Conservation (phyloP, 2,329 filamentous ascomycete species). For the Stenocarpella maydis region DNA sequence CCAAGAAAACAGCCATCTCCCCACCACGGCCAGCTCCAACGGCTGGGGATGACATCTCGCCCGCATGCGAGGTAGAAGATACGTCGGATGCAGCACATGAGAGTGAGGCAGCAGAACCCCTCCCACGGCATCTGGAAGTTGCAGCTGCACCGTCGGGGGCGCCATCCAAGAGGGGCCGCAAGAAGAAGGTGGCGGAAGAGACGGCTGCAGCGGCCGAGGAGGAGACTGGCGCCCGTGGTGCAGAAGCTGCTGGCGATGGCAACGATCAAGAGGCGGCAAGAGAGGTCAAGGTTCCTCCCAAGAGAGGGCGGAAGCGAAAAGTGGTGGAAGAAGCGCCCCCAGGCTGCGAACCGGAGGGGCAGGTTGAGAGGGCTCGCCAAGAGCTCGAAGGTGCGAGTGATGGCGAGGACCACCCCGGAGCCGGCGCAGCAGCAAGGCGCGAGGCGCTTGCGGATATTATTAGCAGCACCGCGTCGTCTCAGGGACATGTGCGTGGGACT, state of each 20-base stretch:
- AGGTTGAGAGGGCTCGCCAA: background rate
- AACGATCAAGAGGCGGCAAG: background rate
- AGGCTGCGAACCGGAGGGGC: background rate
- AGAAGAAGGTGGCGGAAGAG: slow-evolving; percentile 26
- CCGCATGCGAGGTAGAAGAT: slow-evolving; percentile 5
- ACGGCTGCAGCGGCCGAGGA: background rate
- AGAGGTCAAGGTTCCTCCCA: slow-evolving; percentile 11
- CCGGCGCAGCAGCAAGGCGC: background rate
- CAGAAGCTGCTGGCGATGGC: background rate
- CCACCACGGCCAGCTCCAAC: slow-evolving; percentile 29
- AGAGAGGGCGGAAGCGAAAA: slow-evolving; percentile 31
- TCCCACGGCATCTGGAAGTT: background rate
- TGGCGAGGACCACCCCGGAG: background rate
- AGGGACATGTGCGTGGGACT: background rate
- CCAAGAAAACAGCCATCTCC: slow-evolving; percentile 47
- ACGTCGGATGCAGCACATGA: background rate
- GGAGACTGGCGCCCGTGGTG: background rate
- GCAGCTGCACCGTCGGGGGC: background rate
- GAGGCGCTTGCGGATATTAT: slow-evolving; percentile 32
- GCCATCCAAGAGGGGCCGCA: slow-evolving; percentile 30
- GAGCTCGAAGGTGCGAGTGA: background rate
- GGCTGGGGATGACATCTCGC: background rate
- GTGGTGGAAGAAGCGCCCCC: slow-evolving; percentile 12
- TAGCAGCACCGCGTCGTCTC: slow-evolving; percentile 22
- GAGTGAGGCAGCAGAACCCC: background rate